These are phyloP conservation scores for Rhizophagus sp. DNA, from an alignment of 192 early-diverging fungal species.

Conservation along the genomic window DNA sequence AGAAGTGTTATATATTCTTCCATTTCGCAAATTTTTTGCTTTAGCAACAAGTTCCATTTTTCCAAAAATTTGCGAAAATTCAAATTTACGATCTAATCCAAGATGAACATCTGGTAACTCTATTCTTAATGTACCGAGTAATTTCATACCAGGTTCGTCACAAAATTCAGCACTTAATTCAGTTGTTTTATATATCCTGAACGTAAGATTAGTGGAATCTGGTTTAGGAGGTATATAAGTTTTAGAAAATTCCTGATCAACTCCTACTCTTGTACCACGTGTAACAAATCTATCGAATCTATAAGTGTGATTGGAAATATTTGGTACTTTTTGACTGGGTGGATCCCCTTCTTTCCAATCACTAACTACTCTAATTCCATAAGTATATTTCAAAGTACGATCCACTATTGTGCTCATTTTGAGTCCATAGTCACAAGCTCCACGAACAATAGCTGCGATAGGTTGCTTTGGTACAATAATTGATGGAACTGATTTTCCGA, in stretches of 20 bases:
- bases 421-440: too few relatives aligned
- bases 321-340: too few relatives aligned
- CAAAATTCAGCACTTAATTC: constrained; percentile 1
- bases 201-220: not conserved
- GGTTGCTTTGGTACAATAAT: too few relatives aligned
- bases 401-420: too few relatives aligned
- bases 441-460: constrained; percentile 30
- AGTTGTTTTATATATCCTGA: not conserved
- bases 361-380: not conserved
- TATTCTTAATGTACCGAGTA: not conserved
- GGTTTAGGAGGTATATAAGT: not conserved
- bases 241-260: not conserved
- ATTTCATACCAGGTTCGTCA: not conserved
- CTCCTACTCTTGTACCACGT: not conserved
- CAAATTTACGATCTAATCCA: not conserved
- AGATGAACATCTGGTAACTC: constrained; percentile 1
- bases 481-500: too few relatives aligned
- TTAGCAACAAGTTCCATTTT: too few relatives aligned
- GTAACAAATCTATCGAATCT: too few relatives aligned
- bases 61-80: too few relatives aligned
- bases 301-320: too few relatives aligned
- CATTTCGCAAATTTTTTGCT: too few relatives aligned
- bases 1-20: too few relatives aligned
- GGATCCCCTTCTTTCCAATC: too few relatives aligned
- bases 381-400: constrained; percentile 9